phyloP scores from a whole-genome alignment of 495 filamentous ascomycete species.

The Evernia prunastri region DNA sequence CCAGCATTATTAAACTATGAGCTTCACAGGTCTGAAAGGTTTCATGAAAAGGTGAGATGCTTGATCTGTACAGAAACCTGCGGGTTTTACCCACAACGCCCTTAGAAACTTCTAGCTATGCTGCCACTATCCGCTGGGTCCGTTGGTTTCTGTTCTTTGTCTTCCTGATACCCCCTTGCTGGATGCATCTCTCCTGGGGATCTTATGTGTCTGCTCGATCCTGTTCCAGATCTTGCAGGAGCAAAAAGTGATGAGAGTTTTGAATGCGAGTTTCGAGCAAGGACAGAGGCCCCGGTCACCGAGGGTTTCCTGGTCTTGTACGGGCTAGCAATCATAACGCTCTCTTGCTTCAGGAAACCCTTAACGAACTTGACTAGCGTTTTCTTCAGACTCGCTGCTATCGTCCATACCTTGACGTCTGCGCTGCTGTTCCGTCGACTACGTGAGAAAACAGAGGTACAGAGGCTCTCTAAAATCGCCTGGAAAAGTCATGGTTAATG shows the following conservation, averaged over 20 bases:
- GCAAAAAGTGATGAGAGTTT: no score
- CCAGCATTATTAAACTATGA: not conserved
- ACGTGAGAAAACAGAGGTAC: not conserved
- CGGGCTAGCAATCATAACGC: no score
- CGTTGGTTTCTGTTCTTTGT: not conserved
- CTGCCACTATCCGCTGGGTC: not conserved
- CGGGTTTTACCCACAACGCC: not conserved
- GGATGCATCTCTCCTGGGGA: not conserved
- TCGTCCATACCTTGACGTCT: not conserved
- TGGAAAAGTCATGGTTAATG: not conserved
- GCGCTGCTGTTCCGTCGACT: not conserved
- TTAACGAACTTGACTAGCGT: no score
- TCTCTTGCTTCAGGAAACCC: no score
- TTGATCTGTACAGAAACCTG: no score
- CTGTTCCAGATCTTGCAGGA: not conserved
- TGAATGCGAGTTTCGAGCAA: no score
- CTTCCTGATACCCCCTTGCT: not conserved
- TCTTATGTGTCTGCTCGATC: not conserved
- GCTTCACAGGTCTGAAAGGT: not conserved
- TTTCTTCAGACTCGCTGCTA: not conserved
- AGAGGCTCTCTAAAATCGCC: no score
- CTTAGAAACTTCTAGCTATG: not conserved
- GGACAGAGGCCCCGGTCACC: no score
- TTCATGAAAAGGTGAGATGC: not conserved
- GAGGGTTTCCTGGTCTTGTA: no score